These are phyloP conservation scores for Pyrenophora graminea DNA, from an alignment of 2,329 filamentous ascomycete genomes.

Conservation along the genomic window DNA sequence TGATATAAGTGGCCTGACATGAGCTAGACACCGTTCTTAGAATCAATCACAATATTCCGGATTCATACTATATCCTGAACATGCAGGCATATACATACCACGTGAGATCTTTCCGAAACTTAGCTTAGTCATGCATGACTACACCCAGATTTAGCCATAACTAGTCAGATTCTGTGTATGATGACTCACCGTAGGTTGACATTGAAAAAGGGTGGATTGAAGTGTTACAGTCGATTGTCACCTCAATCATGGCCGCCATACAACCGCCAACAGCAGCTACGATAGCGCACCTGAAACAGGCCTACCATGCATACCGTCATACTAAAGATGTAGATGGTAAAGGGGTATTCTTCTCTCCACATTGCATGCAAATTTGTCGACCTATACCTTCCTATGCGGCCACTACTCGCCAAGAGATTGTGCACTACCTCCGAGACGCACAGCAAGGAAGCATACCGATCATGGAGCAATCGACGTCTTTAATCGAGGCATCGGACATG, in stretches of 20 bases:
- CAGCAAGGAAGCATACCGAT: constrained; percentile 6
- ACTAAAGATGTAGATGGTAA: constrained; percentile 11
- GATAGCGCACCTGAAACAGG: constrained; percentile 9
- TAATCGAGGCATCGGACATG: not conserved
- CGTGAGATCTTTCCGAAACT: no score
- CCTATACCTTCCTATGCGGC: constrained; percentile 17
- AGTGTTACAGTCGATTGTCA: not conserved
- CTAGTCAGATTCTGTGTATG: not conserved
- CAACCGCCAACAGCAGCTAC: not conserved
- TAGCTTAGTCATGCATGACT: constrained; percentile 46
- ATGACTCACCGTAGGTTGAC: not conserved
- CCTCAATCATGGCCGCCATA: not conserved
- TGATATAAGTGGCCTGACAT: no score
- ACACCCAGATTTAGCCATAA: constrained; percentile 51
- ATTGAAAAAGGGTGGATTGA: not conserved
- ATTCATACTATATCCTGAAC: no score
- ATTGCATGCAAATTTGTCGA: constrained; percentile 19
- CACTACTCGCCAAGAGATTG: constrained; percentile 10
- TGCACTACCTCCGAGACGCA: constrained; percentile 17
- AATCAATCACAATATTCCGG: no score
- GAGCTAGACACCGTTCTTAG: no score
- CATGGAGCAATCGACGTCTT: not conserved
- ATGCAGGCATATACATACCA: no score
- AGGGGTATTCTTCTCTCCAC: constrained; percentile 18
- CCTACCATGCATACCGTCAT: constrained; percentile 16